Evolutionary conservation across 306 rosid species (phyloP).

Genomic region (Cicer yamashitae): DNA sequence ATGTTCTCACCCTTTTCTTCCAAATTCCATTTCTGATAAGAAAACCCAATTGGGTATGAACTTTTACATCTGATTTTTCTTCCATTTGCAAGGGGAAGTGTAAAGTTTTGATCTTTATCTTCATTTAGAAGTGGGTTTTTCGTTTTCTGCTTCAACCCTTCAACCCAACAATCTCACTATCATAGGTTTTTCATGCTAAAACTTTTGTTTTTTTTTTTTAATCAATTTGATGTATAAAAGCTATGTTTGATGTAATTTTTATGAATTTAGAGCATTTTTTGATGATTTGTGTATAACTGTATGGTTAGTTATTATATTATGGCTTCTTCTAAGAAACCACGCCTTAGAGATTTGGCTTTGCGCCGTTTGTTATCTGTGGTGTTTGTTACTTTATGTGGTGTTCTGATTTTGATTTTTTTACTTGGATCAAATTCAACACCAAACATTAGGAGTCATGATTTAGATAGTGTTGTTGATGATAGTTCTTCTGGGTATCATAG

Average conservation of each 20-base stretch:
- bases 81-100: conserved; percentile 36
- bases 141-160: conserved; percentile 42
- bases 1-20: not conserved
- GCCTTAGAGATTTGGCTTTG: conserved; percentile 62
- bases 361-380: conserved; percentile 69
- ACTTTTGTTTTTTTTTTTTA: conserved; percentile 8
- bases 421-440: conserved; percentile 60
- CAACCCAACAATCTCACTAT: conserved; percentile 38
- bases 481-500: conserved; percentile 34
- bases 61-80: conserved; percentile 39
- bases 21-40: conserved; percentile 6
- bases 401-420: conserved; percentile 62
- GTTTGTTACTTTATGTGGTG: conserved; percentile 63
- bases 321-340: conserved; percentile 64
- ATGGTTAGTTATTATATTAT: conserved; percentile 45
- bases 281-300: conserved; percentile 31
- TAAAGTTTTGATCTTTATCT: conserved; percentile 42
- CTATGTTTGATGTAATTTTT: conserved; percentile 42
- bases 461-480: conserved; percentile 51
- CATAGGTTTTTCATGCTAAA: conserved; percentile 54
- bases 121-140: conserved; percentile 42
- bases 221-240: conserved; percentile 31
- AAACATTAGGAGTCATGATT: conserved; percentile 9
- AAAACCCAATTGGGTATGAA: conserved; percentile 29
- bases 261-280: conserved; percentile 35